These are phyloP conservation scores for Magnusiomyces ingens DNA, from an alignment of 1,139 yeast species.

Conservation along the genomic window DNA sequence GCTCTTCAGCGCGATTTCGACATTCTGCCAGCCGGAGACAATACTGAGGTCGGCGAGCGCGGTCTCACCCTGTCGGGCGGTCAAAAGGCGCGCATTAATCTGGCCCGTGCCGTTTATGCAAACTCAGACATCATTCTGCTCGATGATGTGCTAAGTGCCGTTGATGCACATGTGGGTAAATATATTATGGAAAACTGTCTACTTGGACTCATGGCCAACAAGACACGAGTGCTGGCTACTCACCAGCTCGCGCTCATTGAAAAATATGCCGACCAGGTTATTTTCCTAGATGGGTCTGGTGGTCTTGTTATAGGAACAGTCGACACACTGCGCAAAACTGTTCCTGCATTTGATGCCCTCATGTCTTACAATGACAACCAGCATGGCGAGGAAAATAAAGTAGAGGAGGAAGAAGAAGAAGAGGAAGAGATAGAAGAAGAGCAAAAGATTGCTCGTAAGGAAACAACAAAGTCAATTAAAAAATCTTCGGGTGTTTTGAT, in stretches of 20 bases:
- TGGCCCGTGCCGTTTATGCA: conserved; percentile 81
- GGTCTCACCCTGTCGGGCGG: conserved; percentile 93
- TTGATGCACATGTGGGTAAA: conserved; percentile 84
- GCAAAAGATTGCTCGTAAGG: conserved; percentile 10
- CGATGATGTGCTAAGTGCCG: conserved; percentile 88
- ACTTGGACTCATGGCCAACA: conserved; percentile 47
- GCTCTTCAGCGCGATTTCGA: conserved; percentile 63
- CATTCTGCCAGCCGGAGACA: conserved; percentile 71
- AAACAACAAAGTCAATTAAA: conserved; percentile 9
- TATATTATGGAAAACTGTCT: conserved; percentile 71
- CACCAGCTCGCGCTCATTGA: conserved; percentile 71
- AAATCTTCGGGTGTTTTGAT: conserved; percentile 31
- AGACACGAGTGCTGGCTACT: conserved; percentile 75
- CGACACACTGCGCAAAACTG: conserved; percentile 42
- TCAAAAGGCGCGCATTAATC: conserved; percentile 78
- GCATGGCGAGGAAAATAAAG: conserved; percentile 26
- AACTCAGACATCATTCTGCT: conserved; percentile 58
- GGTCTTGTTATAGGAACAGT: conserved; percentile 53
- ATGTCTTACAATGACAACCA: conserved; percentile 43
- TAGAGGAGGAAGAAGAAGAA: conserved; percentile 19
- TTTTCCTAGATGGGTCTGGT: conserved; percentile 67
- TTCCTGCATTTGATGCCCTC: conserved; percentile 45
- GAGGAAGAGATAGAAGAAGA: conserved; percentile 16
- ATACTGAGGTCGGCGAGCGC: conserved; percentile 85
- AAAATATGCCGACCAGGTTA: conserved; percentile 53